Base-by-base conservation (phyloP, 495 filamentous ascomycete genomes). In the Penicilliopsis zonata region DNA sequence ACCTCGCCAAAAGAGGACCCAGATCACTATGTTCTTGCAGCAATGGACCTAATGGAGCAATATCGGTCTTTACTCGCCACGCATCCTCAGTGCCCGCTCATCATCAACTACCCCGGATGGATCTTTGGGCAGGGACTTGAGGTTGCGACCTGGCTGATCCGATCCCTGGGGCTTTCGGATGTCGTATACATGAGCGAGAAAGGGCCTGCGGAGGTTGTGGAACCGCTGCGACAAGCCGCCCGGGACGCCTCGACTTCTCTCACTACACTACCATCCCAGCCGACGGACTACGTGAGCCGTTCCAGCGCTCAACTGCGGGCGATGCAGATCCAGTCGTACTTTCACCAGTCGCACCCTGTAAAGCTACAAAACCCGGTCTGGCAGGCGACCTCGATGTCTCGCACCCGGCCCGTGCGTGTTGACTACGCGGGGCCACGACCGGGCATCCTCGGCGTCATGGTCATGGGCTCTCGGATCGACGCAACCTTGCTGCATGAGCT, bases 51-150 rank as follows among this genome's bases (percentile, higher is more conserved):
- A 1, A 63, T 82, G 41, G 49, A 68, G 9, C 63, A 72, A 20
- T 87, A 86, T 48, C 68, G 64, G 13, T 45, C 47, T 4, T 49
- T 71, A 18, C 42, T 61, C 5, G 46, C 47, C 12, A 47, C 35
- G 14, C 52, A 61, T 34, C 57, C 59, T 15, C 50, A 59, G 30
- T 63, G 56, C 32, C 78, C 81, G 2, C 61, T 94, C 5, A 61
- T 94, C 6, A 69, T 94, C 47, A 90, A 92, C 50, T 80, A 77
- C 9, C 76, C 82, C 1, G 83, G 83, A 13, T 90, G 84, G 84
- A 75, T 87, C 17, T 77, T 80, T 46, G 82, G 80, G 3, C 70
- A 73, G 5, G 80, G 81, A 2, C 55, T 87, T 4, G 78, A 85
- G 43, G 61, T 87, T 8, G 62, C 86, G 0, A 59, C 63, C 13